A percentile compares a stretch with the other conserved stretches of the same genome.
Evolutionary conservation across 768 basidiomycete species (phyloP).

Genomic region (Daedaleopsis nitida): DNA sequence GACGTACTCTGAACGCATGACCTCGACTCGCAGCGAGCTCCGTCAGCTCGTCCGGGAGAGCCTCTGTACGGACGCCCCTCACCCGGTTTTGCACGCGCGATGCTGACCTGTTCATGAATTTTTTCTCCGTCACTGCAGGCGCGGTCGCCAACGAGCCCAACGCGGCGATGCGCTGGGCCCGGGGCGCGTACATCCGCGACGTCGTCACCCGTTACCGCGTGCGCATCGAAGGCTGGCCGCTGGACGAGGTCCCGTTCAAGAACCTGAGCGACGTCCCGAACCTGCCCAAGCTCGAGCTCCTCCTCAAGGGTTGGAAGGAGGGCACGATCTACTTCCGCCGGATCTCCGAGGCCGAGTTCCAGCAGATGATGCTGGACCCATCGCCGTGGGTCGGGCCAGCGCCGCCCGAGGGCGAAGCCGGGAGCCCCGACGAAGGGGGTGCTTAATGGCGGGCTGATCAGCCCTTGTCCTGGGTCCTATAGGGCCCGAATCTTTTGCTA

Average conservation of each 20-base stretch:
- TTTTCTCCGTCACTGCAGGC: constrained; percentile 17
- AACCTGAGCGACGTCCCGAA: constrained; percentile 33
- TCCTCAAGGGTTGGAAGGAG: constrained; percentile 27
- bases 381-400: constrained; percentile 9
- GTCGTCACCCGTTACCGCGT: constrained; percentile 31
- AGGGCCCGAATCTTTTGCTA: too few species aligned
- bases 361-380: constrained; percentile 10
- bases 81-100: neutral
- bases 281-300: constrained; percentile 28
- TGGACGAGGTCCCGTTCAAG: constrained; percentile 30
- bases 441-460: too few species aligned
- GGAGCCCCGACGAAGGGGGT: neutral
- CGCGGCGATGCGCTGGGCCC: constrained; percentile 30
- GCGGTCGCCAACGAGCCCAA: constrained; percentile 26
- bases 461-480: too few species aligned
- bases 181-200: constrained; percentile 26
- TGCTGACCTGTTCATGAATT: neutral
- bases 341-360: constrained; percentile 26
- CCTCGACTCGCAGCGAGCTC: constrained; percentile 28
- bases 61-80: constrained; percentile 21
- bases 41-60: constrained; percentile 27
- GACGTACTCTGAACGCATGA: constrained; percentile 33
- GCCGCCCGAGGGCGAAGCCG: neutral
- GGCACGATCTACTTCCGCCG: constrained; percentile 27
- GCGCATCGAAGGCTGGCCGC: constrained; percentile 32